These are phyloP conservation scores for Millerago galiae DNA, from an alignment of 805 yeast genomes.

Conservation along the genomic window DNA sequence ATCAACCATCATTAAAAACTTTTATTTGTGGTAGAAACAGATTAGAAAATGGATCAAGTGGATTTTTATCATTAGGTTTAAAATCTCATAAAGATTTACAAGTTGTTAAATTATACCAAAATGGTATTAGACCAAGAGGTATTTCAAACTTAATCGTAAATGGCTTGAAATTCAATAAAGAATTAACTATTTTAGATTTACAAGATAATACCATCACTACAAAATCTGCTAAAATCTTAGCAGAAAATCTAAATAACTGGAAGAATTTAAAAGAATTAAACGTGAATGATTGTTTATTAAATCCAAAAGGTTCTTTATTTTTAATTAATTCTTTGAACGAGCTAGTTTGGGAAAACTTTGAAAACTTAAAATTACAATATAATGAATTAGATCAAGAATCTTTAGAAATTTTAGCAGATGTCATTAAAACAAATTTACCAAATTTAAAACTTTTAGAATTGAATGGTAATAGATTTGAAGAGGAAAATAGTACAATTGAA, in stretches of 20 bases:
- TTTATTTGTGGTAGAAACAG: constrained; percentile 97
- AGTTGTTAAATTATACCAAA: constrained; percentile 79
- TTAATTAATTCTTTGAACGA: constrained; percentile 43
- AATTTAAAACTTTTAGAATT: constrained; percentile 65
- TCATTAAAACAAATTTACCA: constrained; percentile 50
- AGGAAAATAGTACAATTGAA: constrained; percentile 70
- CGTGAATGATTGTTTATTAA: constrained; percentile 83
- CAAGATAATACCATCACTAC: constrained; percentile 93
- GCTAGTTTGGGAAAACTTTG: constrained; percentile 37
- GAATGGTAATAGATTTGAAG: constrained; percentile 90
- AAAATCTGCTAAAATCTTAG: constrained; percentile 58
- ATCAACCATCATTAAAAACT: constrained; percentile 56
- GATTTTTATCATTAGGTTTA: constrained; percentile 77
- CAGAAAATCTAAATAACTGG: constrained; percentile 60
- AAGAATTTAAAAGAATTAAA: constrained; percentile 64
- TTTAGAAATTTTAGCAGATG: constrained; percentile 50
- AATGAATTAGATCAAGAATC: constrained; percentile 75
- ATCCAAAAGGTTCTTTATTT: constrained; percentile 64
- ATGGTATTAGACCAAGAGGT: constrained; percentile 96
- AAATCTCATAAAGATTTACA: constrained; percentile 71
- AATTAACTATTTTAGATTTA: constrained; percentile 67
- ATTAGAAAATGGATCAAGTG: constrained; percentile 89
- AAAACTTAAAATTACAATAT: constrained; percentile 69
- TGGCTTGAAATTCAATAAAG: constrained; percentile 60
- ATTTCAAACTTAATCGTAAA: constrained; percentile 63